A percentile compares a stretch with the other conserved stretches of the same genome.
phyloP scores from a whole-genome alignment of 768 basidiomycete species.

The Xanthoconium stramineum region DNA sequence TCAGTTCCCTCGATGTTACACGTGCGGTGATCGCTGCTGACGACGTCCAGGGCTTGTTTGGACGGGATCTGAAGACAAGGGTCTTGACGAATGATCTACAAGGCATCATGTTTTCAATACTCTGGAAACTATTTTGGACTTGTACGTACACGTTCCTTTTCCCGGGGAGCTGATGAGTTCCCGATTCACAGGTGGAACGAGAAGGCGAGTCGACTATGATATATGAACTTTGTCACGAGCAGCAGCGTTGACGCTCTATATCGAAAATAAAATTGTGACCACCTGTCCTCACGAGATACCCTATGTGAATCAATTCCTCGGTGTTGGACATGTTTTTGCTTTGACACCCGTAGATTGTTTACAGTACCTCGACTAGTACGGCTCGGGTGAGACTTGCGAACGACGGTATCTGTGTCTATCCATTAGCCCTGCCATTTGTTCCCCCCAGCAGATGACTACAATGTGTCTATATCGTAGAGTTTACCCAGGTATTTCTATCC shows the following conservation, averaged over 20 bases:
- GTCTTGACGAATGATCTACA: slow-evolving; percentile 90
- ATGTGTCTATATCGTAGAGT: no score
- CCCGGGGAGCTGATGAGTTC: background rate
- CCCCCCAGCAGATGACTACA: no score
- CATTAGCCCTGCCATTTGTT: no score
- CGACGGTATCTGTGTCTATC: no score
- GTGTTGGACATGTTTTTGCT: background rate
- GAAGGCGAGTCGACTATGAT: slow-evolving; percentile 22
- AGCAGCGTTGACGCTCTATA: background rate
- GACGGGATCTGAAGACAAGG: slow-evolving; percentile 85
- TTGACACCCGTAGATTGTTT: background rate
- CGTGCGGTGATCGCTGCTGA: slow-evolving; percentile 71
- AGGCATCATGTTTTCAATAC: slow-evolving; percentile 83
- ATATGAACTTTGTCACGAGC: background rate
- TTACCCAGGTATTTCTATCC: background rate
- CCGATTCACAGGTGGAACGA: slow-evolving; percentile 32
- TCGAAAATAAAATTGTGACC: background rate
- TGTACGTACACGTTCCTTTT: slow-evolving; percentile 50
- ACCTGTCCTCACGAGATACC: background rate
- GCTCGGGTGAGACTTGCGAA: no score
- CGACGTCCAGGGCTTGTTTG: slow-evolving; percentile 75
- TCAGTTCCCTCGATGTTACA: slow-evolving; percentile 79
- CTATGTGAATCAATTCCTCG: background rate
- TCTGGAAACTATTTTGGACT: slow-evolving; percentile 88
- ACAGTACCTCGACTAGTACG: background rate